phyloP scores from a whole-genome alignment of 768 basidiomycete genomes.

The Filobasidium floriforme region DNA sequence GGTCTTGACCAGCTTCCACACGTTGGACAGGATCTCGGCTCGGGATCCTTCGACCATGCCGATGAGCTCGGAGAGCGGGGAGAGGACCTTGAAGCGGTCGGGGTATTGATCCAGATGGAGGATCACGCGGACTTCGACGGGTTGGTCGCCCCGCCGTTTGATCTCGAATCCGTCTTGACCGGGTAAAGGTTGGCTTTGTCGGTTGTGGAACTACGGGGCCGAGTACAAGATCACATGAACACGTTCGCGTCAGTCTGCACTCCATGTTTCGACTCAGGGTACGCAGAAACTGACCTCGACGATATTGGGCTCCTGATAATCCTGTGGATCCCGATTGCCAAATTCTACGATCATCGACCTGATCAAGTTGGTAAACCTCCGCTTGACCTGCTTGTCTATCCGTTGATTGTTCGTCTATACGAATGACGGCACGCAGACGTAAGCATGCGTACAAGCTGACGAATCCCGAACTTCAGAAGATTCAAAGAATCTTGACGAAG shows the following conservation, averaged over 20 bases:
- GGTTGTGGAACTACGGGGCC: constrained; percentile 43
- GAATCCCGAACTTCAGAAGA: too few relatives aligned
- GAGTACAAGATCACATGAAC: constrained; percentile 49
- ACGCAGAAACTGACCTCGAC: constrained; percentile 72
- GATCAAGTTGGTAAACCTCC: constrained; percentile 76
- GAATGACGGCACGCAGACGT: constrained; percentile 13
- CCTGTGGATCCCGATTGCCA: constrained; percentile 64
- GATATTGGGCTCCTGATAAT: constrained; percentile 78
- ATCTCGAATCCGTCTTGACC: constrained; percentile 77
- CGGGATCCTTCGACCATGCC: constrained; percentile 79
- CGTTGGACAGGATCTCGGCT: constrained; percentile 65
- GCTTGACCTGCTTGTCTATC: constrained; percentile 48
- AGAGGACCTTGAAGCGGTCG: constrained; percentile 70
- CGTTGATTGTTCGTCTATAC: constrained; percentile 38
- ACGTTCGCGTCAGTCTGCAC: not conserved
- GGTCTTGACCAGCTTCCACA: constrained; percentile 94
- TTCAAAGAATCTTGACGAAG: not conserved
- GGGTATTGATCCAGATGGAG: constrained; percentile 79
- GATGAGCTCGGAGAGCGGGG: constrained; percentile 59
- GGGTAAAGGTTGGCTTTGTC: constrained; percentile 46
- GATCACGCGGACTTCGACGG: constrained; percentile 71
- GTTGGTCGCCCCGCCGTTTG: constrained; percentile 67
- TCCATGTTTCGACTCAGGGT: not conserved
- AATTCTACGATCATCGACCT: constrained; percentile 78
- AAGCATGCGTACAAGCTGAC: too few relatives aligned